Conservation (phyloP, 148 eudicot genomes). For the Rhododendron vialii region DNA sequence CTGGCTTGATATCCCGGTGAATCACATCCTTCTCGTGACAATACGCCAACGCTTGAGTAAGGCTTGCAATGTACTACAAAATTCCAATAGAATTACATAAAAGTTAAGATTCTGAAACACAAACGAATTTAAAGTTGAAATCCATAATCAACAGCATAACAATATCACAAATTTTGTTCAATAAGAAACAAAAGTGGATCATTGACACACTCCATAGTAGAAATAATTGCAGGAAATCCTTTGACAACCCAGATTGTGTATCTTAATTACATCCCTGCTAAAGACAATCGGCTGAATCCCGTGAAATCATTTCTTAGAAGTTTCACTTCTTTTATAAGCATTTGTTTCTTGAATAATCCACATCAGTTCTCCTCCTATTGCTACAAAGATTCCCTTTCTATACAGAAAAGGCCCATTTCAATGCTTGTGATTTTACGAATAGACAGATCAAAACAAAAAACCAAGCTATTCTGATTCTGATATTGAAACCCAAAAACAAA, state of each 20-base stretch:
- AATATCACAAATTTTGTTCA: background rate
- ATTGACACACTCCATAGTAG: background rate
- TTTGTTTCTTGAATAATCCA: background rate
- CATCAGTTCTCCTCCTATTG: background rate
- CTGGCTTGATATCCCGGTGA: conserved; percentile 96
- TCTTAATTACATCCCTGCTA: background rate
- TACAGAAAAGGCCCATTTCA: background rate
- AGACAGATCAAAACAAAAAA: background rate
- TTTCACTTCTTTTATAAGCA: background rate
- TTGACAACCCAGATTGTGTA: background rate
- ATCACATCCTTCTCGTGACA: conserved; percentile 87
- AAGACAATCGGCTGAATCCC: background rate
- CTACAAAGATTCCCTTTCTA: background rate
- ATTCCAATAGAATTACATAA: conserved; percentile 7
- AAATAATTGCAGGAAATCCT: background rate
- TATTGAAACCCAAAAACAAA: background rate
- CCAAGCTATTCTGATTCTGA: background rate
- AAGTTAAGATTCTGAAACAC: background rate
- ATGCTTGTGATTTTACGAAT: background rate
- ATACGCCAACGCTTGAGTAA: conserved; percentile 73
- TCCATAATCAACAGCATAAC: background rate
- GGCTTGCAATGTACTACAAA: conserved; percentile 70
- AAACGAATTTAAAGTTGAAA: background rate
- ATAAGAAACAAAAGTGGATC: background rate
- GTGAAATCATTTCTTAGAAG: background rate